Evolutionary conservation across 2,329 filamentous ascomycete genomes (phyloP), one percentile per base, ranked within the genome.

Genomic region (Verticillium longisporum): DNA sequence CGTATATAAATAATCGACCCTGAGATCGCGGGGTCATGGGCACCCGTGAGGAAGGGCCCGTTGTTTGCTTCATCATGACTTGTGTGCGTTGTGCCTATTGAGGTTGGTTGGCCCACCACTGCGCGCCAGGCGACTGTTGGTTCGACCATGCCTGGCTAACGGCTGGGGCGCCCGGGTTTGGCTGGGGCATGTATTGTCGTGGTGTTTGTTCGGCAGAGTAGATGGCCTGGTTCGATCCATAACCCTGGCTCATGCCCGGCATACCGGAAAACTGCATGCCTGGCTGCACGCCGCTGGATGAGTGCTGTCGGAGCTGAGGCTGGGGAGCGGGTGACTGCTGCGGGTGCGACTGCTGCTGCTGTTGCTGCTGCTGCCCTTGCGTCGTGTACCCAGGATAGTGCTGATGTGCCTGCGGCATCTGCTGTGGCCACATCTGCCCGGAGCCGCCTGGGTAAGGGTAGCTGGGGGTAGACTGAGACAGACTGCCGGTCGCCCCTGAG

Each of bases 121-220:
- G 77, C 60, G 83, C 80, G 1, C 86, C 80, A 9, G 85, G 81
- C 61, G 87, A 86, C 67, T 88, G 86, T 67, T 88, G 86, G 41
- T 84, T 77, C 6, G 78, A 78, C 81, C 81, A 86, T 4, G 76
- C 71, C 63, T 85, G 83, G 2, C 80, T 78, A 26, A 80, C 80
- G 6, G 80, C 76, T 11, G 82, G 81, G 6, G 75, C 74, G 4
- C 74, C 75, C 4, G 86, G 73, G 67, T 81, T 74, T 73, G 82
- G 76, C 74, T 87, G 80, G 68, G 88, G 86, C 84, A 92, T 83
- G 76, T 88, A 89, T 69, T 87, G 83, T 59, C 86, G 79, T 4
- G 84, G 82, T 1, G 84, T 86, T 73, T 87, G 85, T 56, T 89
- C 86, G 33, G 84, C 75, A 18, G 83, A 76, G 66, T 87, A 87